phyloP scores from a whole-genome alignment of 2,329 filamentous ascomycete species.

The Arthrobotrys sphaeroides region DNA sequence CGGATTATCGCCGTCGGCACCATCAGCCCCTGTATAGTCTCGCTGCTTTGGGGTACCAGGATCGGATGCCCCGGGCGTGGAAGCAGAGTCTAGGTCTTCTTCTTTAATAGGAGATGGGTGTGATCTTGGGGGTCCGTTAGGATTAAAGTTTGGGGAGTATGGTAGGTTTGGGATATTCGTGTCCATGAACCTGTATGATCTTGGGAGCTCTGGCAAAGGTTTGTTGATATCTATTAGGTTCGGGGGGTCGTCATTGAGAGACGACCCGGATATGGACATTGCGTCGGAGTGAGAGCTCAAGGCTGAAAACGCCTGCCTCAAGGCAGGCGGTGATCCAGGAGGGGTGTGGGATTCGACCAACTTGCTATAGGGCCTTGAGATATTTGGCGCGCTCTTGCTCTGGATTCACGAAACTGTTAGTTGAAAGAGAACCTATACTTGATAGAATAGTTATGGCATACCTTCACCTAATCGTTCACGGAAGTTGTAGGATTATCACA shows the following conservation, averaged over 20 bases:
- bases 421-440: neutral
- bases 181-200: neutral
- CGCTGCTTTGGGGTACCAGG: neutral
- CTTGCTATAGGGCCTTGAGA: neutral
- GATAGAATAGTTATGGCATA: too few relatives aligned
- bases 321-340: neutral
- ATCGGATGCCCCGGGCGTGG: neutral
- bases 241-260: neutral
- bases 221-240: neutral
- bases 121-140: neutral
- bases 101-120: neutral
- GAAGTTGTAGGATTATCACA: too few relatives aligned
- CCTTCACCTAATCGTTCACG: neutral
- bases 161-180: neutral
- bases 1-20: neutral
- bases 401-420: too few relatives aligned
- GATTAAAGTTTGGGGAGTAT: neutral
- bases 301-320: neutral
- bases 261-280: conserved; percentile 1
- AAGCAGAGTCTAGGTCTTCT: neutral
- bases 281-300: conserved; percentile 1
- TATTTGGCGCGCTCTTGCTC: neutral
- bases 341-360: neutral
- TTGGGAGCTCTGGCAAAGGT: neutral
- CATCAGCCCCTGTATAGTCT: neutral